These are phyloP conservation scores for Lathyrus aphaca DNA, from an alignment of 306 rosid species.

Conservation along the genomic window DNA sequence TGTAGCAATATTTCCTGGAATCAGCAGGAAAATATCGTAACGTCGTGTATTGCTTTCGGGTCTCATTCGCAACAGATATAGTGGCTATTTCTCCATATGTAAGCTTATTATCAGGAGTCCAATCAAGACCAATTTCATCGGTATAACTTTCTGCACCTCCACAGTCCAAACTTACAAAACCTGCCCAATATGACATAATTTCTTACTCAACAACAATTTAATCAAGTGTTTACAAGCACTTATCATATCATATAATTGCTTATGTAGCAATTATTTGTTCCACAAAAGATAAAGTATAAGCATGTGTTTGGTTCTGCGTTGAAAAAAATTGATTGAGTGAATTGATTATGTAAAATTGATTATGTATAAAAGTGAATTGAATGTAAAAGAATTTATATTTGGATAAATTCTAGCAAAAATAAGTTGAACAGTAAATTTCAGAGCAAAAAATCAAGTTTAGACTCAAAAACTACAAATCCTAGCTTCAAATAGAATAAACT, in stretches of 20 bases:
- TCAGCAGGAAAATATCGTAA: constrained; percentile 87
- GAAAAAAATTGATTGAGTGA: too few relatives aligned
- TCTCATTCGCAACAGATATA: constrained; percentile 68
- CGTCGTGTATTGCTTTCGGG: constrained; percentile 67
- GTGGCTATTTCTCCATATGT: constrained; percentile 55
- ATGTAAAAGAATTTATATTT: too few relatives aligned
- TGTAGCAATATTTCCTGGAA: constrained; percentile 85
- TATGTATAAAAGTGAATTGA: too few relatives aligned
- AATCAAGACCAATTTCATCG: constrained; percentile 75
- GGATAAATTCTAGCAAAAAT: too few relatives aligned
- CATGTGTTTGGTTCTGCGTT: too few relatives aligned
- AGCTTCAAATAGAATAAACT: too few relatives aligned
- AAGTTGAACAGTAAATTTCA: too few relatives aligned
- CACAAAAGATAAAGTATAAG: not conserved
- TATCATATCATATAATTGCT: not conserved
- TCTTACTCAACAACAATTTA: not conserved
- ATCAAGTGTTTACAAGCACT: not conserved
- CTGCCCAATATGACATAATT: constrained; percentile 47
- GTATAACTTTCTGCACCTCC: constrained; percentile 74
- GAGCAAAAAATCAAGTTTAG: too few relatives aligned
- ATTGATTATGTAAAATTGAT: too few relatives aligned
- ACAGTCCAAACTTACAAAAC: constrained; percentile 93
- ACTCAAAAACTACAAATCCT: too few relatives aligned
- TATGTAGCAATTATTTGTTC: not conserved
- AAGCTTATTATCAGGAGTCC: constrained; percentile 69